Base-by-base conservation (phyloP, 257 asterid genomes). In the Thymus quinquecostatus region DNA sequence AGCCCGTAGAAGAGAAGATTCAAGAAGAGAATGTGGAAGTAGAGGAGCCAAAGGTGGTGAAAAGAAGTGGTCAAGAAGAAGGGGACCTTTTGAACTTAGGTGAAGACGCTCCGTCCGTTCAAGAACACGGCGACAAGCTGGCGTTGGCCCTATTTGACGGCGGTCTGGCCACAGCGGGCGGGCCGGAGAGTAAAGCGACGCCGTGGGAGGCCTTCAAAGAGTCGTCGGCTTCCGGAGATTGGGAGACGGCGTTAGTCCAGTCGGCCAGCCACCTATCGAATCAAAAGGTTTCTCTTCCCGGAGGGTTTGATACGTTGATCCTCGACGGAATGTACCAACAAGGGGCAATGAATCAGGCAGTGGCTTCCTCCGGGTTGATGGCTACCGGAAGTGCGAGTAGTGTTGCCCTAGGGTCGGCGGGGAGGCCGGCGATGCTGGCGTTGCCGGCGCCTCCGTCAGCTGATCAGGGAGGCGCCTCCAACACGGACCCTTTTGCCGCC, bases 241-340 rank as follows among this genome's bases (percentile, higher is more conserved):
- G 99, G 99, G 99, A 95, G 43, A 74, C 82, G 1, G 84, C 94
- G 0, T 77, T 95, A 1, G 94, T 89, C 45, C 94, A 88, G 54
- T 79, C 97, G 1, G 82, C 88, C 1, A 92, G 96, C 78, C 96
- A 87, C 57, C 72, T 92, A 71, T 80, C 89, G 2, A 90, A 85
- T 86, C 98, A 90, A 56, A 82, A 83, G 70, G 73, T 81, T 5
- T 72, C 89, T 1, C 83, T 90, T 2, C 91, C 97, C 0, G 90
- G 95, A 3, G 97, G 96, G 2, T 84, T 92, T 10, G 82, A 82
- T 62, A 73, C 87, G 0, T 44, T 90, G 81, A 79, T 83, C 78
- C 91, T 92, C 2, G 88, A 92, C 45, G 97, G 97, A 1, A 90
- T 95, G 99, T 92, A 95, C 77, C 95, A 86, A 53, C 98, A 95